Evolutionary conservation across 2,329 filamentous ascomycete genomes (phyloP), one percentile per base, ranked within the genome.

Genomic region (Chrysoporthe cubensis): DNA sequence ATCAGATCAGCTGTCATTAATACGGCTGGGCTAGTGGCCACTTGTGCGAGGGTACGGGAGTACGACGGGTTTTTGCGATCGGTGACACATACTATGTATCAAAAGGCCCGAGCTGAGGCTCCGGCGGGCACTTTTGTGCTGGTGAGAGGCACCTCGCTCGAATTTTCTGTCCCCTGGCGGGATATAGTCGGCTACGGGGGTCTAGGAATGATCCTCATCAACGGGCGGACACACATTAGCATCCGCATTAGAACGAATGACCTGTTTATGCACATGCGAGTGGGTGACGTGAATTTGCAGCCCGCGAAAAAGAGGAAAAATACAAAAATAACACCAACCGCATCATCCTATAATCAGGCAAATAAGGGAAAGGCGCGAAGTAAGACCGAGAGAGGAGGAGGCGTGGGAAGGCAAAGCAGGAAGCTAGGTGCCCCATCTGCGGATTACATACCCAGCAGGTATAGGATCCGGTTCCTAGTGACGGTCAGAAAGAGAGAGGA

Each of bases 1-100:
- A 62, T 52, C 34, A 48, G 9, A 62, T 62, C 60, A 62, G 60
- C 60, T 62, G 60, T 62, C 46, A 52, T 62, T 62, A 48, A 34
- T 46, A 48, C 44, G 60, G 60, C 32, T 11, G 59, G 43, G 54
- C 54, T 57, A 37, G 54, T 34, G 13, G n/a, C 54, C 32, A 57
- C 16, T 37, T 40, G 54, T 57, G 8, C 54, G 54, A 57, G 54
- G 34, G 13, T 57, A 57, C 54, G 54, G 54, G 13, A 37, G 34
- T 40, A 21, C 54, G 54, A 40, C 34, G 54, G 16, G n/a, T 57
- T 57, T 32, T 21, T 26, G 50, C 50, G 50, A 54, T 54, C 32
- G 32, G 26, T 40, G 54, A 37, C 34, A 57, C 21, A 54, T 54
- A 18, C 26, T 26, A 26, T 26, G 26, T 26, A 50, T 16, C 16